Base-by-base conservation (phyloP, 2,329 filamentous ascomycete genomes). In the Fusarium torreyae region DNA sequence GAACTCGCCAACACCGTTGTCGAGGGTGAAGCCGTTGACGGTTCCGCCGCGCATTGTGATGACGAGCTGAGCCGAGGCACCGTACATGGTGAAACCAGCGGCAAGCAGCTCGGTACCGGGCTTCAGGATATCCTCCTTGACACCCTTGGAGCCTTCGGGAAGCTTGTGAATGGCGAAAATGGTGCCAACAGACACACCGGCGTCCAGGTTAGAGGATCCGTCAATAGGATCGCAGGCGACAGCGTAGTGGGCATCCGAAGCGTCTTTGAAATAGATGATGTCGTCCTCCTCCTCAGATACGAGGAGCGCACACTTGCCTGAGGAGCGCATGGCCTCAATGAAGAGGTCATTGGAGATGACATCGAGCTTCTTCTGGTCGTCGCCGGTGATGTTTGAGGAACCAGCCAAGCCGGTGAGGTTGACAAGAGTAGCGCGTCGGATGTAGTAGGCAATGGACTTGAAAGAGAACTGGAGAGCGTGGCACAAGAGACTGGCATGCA, bases 401-500 rank as follows among this genome's bases (percentile, higher is more conserved):
- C 96, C 96, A 67, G 96, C 96, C 49, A 99, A 90, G 66, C 96
- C 96, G 53, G 94, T 97, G 66, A 99, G 89, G 86, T 97, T 97
- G 84, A 98, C 95, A 70, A 99, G 86, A 24, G 94, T 95, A 36
- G 95, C 94, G 81, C 96, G 92, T 76, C 95, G 94, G 82, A 99
- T 99, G 86, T 98, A 99, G 87, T 98, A 97, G 75, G 96, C 94
- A 81, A 99, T 99, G 72, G 94, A 97, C 87, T 99, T 99, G 91
- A 99, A 99, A 71, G 96, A 95, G 86, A 98, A 99, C 82, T 98
- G 96, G 63, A 99, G 92, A 64, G 96, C 94, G 81, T 99, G 96
- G 87, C 94, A 98, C 63, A 99, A 89, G 54, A 99, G 88, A 76
- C 94, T 98, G 54, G 26, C 42, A 38, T 45, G 26, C 8, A 38